Evolutionary conservation across 31 red algal species (phyloP).

Genomic region (Odonthalia washingtoniensis): DNA sequence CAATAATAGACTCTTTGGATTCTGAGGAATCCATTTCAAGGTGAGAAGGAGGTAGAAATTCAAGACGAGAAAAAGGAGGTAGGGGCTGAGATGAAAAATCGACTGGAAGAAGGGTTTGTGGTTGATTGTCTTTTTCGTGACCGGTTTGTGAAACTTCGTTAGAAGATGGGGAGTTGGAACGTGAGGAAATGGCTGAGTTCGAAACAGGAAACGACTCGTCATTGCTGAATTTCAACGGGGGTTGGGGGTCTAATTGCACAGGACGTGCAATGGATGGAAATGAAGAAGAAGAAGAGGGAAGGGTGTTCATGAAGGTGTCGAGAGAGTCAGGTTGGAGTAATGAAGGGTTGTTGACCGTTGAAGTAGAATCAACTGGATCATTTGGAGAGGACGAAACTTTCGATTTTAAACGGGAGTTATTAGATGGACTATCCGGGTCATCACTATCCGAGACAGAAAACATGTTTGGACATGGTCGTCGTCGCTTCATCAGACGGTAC

Average conservation of each 20-base stretch:
- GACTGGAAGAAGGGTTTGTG: neutral
- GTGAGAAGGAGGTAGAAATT: neutral
- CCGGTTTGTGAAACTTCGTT: neutral
- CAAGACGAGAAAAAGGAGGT: neutral
- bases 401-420: neutral
- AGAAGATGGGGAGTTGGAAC: neutral
- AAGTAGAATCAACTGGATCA: too few species aligned
- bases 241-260: neutral
- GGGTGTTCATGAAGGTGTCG: neutral
- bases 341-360: neutral
- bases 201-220: neutral
- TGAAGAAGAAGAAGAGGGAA: neutral
- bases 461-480: neutral
- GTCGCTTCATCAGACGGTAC: slow-evolving; percentile 8
- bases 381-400: neutral
- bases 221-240: neutral
- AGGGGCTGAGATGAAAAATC: neutral
- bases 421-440: neutral
- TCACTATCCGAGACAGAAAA: neutral
- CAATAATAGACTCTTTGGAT: neutral
- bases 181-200: neutral
- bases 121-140: neutral
- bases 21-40: neutral
- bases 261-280: neutral
- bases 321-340: neutral